Base-by-base conservation (phyloP, 2,329 filamentous ascomycete species). In the Hypoxylon sp. region DNA sequence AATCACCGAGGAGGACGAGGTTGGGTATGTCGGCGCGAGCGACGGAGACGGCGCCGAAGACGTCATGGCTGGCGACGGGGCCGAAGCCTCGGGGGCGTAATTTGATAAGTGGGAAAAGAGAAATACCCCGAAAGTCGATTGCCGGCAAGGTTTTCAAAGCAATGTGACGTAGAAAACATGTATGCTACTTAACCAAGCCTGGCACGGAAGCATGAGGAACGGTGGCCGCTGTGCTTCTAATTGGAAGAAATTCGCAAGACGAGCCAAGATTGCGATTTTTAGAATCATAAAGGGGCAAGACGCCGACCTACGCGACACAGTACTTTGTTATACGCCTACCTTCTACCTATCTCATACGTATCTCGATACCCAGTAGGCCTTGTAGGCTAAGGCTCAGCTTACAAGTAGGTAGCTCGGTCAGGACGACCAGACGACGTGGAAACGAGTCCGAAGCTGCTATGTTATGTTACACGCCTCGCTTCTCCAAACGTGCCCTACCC, bases 1-100 rank as follows among this genome's bases (percentile, higher is more conserved):
- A 1, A 67, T 69, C 4, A 69, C 72, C 4, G 74, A 70, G 45
- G 70, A 72, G 23, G 67, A 71, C 13, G 69, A 68, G 6, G 58
- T 61, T 15, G 57, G 61, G n/a, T 69, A 67, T 35, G 67, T 67
- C n/a, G 60, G 21, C 26, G 60, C 48, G 35, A 68, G 62, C 13
- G 67, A 67, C 18, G 69, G 69, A 45, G 67, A 66, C 20, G 63
- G 58, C 8, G 66, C 68, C 11, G 67, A 63, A n/a, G 63, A 62
- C 23, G 57, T 64, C 9, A 38, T 26, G 7, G 42, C 48, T 5
- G 48, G 47, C 6, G 60, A 58, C 10, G 21, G 37, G 15, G 50
- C 48, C 42, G 60, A 62, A 24, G 38, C 55, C 35, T 38, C 37
- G 21, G 57, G 64, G 51, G 38, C 42, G 26, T 57, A 60, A 24